Conservation (phyloP, 352 stramenopile species). For the Aphanomyces invadans region DNA sequence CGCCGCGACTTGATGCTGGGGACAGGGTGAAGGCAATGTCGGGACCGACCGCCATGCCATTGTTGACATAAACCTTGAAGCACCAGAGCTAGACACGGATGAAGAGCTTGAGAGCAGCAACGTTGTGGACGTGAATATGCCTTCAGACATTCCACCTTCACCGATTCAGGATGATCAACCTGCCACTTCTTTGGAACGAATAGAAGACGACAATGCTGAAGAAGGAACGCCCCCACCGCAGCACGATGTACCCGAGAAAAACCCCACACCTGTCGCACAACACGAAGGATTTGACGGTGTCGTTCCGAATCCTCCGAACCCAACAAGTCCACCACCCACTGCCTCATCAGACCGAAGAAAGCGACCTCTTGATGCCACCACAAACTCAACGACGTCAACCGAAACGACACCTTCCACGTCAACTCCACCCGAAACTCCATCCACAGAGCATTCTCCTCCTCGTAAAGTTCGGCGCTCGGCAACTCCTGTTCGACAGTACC, state of each 20-base stretch:
- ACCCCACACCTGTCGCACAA: no score
- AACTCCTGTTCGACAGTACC: conserved; percentile 15
- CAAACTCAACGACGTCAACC: background rate
- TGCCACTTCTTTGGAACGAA: no score
- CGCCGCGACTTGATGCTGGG: background rate
- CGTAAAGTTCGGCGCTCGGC: conserved; percentile 17
- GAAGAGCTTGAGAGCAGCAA: background rate
- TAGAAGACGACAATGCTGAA: no score
- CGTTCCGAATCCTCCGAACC: no score
- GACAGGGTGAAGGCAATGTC: background rate
- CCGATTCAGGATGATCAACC: background rate
- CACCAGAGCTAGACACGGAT: background rate
- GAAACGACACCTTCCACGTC: background rate
- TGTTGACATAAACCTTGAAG: background rate
- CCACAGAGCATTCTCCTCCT: background rate
- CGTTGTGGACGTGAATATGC: background rate
- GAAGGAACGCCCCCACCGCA: no score
- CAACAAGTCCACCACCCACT: no score
- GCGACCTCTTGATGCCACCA: background rate
- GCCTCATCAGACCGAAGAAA: background rate
- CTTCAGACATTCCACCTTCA: background rate
- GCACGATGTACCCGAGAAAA: no score
- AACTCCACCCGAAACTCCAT: background rate
- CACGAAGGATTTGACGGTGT: no score
- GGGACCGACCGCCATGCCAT: background rate